phyloP scores from a whole-genome alignment of 495 filamentous ascomycete species.

The Neurospora sp. region DNA sequence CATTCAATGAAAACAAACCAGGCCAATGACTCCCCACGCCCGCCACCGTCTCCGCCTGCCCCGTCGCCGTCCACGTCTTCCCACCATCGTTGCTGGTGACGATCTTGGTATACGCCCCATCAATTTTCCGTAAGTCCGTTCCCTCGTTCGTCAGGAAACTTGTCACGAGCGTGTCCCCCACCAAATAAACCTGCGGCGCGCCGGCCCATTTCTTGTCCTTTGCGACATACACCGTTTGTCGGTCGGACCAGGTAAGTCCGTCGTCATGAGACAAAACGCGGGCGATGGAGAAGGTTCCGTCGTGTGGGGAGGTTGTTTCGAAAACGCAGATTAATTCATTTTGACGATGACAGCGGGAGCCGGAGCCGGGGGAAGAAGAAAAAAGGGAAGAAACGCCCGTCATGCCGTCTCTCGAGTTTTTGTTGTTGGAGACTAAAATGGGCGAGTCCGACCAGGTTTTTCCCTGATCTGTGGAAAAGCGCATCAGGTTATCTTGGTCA shows the following conservation, averaged over 20 bases:
- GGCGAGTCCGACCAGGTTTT: constrained; percentile 1
- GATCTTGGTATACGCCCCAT: constrained; percentile 15
- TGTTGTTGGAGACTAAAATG: neutral
- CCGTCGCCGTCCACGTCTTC: neutral
- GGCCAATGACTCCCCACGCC: constrained; percentile 30
- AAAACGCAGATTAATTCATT: constrained; percentile 6
- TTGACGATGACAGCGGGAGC: neutral
- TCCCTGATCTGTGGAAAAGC: constrained; percentile 1
- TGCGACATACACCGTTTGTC: constrained; percentile 29
- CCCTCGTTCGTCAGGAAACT: constrained; percentile 58
- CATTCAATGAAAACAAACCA: constrained; percentile 30
- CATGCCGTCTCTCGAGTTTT: constrained; percentile 6
- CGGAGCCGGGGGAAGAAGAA: no score
- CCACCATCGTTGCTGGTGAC: neutral
- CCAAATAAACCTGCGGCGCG: constrained; percentile 48
- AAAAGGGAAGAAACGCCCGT: constrained; percentile 4
- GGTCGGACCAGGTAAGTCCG: constrained; percentile 3
- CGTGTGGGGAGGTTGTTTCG: neutral
- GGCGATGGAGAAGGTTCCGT: neutral
- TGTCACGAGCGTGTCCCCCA: constrained; percentile 45
- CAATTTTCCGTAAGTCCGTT: constrained; percentile 6
- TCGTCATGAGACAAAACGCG: constrained; percentile 3
- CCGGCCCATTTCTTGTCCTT: constrained; percentile 35
- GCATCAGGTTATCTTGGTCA: constrained; percentile 10
- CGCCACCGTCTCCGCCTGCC: constrained; percentile 20